Evolutionary conservation across 2,329 filamentous ascomycete genomes (phyloP), one percentile per base, ranked within the genome.

Genomic region (Arthrinium puccinioides): DNA sequence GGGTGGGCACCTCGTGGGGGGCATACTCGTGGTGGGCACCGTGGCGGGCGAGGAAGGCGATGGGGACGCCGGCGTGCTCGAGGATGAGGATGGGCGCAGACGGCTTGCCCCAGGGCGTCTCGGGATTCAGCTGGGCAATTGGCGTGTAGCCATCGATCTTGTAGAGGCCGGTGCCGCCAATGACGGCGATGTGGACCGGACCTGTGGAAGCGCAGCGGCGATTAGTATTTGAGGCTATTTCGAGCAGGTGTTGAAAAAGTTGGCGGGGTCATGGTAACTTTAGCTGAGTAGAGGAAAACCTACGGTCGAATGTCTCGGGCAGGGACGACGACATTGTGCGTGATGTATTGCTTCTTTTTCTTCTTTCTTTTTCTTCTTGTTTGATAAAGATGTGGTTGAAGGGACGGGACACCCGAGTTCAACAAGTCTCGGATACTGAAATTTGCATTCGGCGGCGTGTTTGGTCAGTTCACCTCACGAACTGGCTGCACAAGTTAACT

Each of bases 21-120:
- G 89, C 87, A 49, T 85, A 74, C 63, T 96, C 77, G 69, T 98
- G 92, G 74, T 92, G 73, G 10, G 79, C 60, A 48, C 92, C 92
- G 64, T 98, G 92, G 30, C 92, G 87, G 45, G 89, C 87, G 50
- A 98, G 78, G 71, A 98, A 98, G 39, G 92, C 92, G 45, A 98
- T 77, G 44, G 85, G 78, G 29, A 82, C 78, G 49, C 84, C 84
- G 46, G 79, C 74, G 72, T 96, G 90, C 61, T 89, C 81, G 54
- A 96, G 81, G 64, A 98, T 89, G 47, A 81, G 77, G 64, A 98
- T 90, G 16, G 78, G 76, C 18, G 77, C 72, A 9, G 78, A 78
- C 4, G 92, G 86, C 36, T 69, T 61, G 52, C 92, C 92, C 92
- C 92, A 98, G 21, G 92, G 92, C 9, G 92, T 98, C 26, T 70